phyloP scores from a whole-genome alignment of 1,284 basidiomycete genomes.

The Melampsora larici-populina region DNA sequence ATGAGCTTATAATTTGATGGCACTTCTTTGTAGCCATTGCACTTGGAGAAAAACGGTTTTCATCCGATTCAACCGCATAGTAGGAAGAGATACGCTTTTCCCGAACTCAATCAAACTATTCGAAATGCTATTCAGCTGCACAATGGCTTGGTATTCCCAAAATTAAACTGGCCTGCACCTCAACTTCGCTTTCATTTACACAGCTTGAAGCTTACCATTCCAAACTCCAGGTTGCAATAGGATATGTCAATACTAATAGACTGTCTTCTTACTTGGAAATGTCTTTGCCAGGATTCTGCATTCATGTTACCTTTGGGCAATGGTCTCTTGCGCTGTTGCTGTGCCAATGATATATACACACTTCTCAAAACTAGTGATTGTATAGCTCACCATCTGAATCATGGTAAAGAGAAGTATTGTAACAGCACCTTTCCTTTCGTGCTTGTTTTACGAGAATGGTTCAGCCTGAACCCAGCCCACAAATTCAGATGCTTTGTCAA shows the following conservation, averaged over 20 bases:
- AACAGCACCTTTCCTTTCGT: constrained; percentile 64
- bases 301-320: constrained; percentile 62
- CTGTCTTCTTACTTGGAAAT: no score
- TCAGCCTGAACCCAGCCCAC: constrained; percentile 73
- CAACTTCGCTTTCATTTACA: constrained; percentile 59
- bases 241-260: no score
- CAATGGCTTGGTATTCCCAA: constrained; percentile 79
- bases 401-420: constrained; percentile 60
- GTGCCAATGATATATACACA: constrained; percentile 85
- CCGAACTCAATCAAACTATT: constrained; percentile 72
- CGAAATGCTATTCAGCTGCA: constrained; percentile 66
- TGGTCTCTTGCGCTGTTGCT: constrained; percentile 72
- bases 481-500: constrained; percentile 86
- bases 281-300: constrained; percentile 17
- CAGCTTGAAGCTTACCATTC: background rate
- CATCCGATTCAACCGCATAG: constrained; percentile 2
- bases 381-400: constrained; percentile 71
- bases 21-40: constrained; percentile 10
- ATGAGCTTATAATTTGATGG: no score
- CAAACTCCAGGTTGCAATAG: no score
- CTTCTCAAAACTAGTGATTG: constrained; percentile 91
- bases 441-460: constrained; percentile 89
- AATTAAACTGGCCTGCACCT: constrained; percentile 88
- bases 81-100: constrained; percentile 63
- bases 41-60: constrained; percentile 29